Evolutionary conservation across 2,329 filamentous ascomycete species (phyloP), one percentile per base, ranked within the genome.

Genomic region (Phyllosticta citriasiana): DNA sequence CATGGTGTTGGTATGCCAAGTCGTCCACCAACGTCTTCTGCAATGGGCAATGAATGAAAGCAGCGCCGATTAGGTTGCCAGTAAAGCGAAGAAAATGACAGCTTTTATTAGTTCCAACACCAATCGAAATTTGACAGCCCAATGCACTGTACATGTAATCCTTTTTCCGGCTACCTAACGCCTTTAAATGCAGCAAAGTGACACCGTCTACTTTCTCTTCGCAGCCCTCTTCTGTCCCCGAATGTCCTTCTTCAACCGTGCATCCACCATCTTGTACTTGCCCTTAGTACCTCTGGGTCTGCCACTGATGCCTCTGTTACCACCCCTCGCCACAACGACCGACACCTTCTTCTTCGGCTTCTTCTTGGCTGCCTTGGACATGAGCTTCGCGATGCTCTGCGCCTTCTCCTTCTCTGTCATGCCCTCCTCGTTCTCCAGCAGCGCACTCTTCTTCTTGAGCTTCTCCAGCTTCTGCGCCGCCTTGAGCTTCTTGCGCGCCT

Each of bases 371-470:
- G 91, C 91, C 74, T 87, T 89, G 69, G 84, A 84, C 78, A 97
- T 87, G 72, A 99, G 75, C 74, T 87, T 90, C 26, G 84, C 77
- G 69, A 99, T 97, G 64, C 83, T 88, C 65, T 86, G 84, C 2
- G 92, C 89, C 82, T 99, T 99, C 75, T 99, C 95, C 77, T 91
- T 91, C 79, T 99, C 94, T 14, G 89, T 96, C 80, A 97, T 85
- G 57, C 88, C 89, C 73, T 97, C 93, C 67, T 96, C 93, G 62
- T 91, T 89, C 22, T 87, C 88, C 57, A 99, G 77, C 68, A 96
- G 77, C 50, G 95, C 92, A n/a, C 86, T 90, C 83, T 99, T 99
- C 85, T 95, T 96, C 79, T 91, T 90, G 65, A 99, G 79, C 79
- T 96, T 97, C 82, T 99, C 94, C 30, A 99, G 77, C 62, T 84